Percentiles rank a stretch among this genome's conserved stretches.
Conservation (phyloP, 163 green algal genomes). For the Prototheca stagnorum region DNA sequence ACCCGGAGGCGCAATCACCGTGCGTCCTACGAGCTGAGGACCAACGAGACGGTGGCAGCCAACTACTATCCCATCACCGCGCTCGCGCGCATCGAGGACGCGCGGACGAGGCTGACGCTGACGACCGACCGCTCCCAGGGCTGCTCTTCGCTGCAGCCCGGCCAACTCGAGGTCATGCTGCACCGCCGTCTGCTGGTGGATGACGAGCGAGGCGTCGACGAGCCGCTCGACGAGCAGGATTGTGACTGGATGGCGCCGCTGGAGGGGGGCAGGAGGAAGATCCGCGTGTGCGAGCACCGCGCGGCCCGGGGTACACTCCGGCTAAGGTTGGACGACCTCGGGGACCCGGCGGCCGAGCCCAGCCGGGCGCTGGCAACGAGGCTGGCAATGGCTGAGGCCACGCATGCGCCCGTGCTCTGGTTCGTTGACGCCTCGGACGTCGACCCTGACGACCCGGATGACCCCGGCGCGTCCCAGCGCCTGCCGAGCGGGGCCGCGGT, state of each 20-base stretch:
- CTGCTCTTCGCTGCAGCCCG: slow-evolving; percentile 25
- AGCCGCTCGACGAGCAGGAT: slow-evolving; percentile 56
- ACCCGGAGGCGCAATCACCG: slow-evolving; percentile 25
- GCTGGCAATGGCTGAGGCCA: slow-evolving; percentile 23
- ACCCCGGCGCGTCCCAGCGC: too few relatives aligned
- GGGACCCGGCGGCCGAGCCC: neutral
- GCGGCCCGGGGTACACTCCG: slow-evolving; percentile 32
- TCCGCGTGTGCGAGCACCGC: slow-evolving; percentile 13
- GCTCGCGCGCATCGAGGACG: slow-evolving; percentile 26
- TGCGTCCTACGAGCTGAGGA: slow-evolving; percentile 43
- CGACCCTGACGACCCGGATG: neutral
- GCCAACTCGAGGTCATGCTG: slow-evolving; percentile 49
- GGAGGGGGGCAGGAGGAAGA: slow-evolving; percentile 16
- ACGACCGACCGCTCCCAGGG: slow-evolving; percentile 52
- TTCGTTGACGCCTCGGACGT: slow-evolving; percentile 13
- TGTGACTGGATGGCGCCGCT: slow-evolving; percentile 28
- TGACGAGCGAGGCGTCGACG: slow-evolving; percentile 48
- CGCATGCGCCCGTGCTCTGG: slow-evolving; percentile 33
- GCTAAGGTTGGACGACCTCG: slow-evolving; percentile 5
- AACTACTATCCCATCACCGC: slow-evolving; percentile 68
- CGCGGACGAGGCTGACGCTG: slow-evolving; percentile 26
- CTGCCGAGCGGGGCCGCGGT: too few relatives aligned
- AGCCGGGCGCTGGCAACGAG: too few relatives aligned
- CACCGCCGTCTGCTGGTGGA: slow-evolving; percentile 20
- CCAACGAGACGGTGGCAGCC: slow-evolving; percentile 42